Evolutionary conservation across 225 moss, liverwort and hornwort genomes (phyloP), one percentile per base, ranked within the genome.

Genomic region (Polytrichum formosum): DNA sequence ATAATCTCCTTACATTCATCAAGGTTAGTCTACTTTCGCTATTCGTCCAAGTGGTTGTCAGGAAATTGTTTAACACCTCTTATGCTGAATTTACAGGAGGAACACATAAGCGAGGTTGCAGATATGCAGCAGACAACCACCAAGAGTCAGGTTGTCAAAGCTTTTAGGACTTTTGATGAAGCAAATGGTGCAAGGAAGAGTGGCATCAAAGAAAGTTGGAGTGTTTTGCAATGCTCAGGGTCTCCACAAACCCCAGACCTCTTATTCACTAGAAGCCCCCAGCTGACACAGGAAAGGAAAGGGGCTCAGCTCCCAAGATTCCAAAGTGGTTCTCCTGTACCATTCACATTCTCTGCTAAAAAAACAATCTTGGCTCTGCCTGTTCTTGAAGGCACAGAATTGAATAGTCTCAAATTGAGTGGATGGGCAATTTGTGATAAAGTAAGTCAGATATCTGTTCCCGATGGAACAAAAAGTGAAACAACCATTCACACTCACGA

Each of bases 231-330:
- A 26, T 23, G 77, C 75, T 46, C 46, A 75, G 74, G 70, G 61
- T 76, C 76, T 62, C 82, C 83, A 68, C 70, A 79, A 62, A 80
- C 82, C 58, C 82, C 82, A 67, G 78, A 90, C 64, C 73, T 82
- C 37, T 70, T 90, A 61, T 75, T 75, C 62, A 78, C 71, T 29
- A 73, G 78, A 72, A 90, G 84, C 70, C 86, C 90, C 31, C 70
- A 65, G 68, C 58, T 81, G 68, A 82, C 72, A 60, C 77, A 74
- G 18, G 80, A 81, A 70, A 78, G 67, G 35, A 76, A 68, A 19
- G 80, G 54, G 28, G 46, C 55, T 33, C 58, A 74, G 28, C 72
- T 68, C 65, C 31, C 71, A 1, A 80, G 73, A 6, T 61, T 25
- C 54, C 71, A 54, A 65, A 70, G 59, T 55, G 73, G 65, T 64